Base-by-base conservation (phyloP, 1,284 basidiomycete genomes). In the Pseudozyma thailandica region DNA sequence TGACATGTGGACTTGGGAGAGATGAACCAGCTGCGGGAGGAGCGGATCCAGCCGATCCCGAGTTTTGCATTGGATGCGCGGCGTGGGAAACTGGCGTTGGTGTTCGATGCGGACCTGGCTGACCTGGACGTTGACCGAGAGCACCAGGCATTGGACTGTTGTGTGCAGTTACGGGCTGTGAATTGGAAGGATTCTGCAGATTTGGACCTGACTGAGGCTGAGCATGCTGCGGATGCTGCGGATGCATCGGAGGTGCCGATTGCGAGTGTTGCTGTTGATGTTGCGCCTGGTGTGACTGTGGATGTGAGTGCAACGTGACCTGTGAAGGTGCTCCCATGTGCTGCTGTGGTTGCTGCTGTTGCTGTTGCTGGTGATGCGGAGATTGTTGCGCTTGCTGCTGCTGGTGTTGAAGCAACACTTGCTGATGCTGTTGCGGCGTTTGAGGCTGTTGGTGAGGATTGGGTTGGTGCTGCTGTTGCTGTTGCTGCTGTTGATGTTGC, bases 281-380 rank as follows among this genome's bases (percentile, higher is more conserved):
- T 9, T 53, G 54, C 15, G 49, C 25, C 33, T 65, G 62, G 38
- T 54, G 62, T 5, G 63, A 15, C 23, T 59, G 63, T 23, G 57
- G 41, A 56, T 66, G 63, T 27, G 62, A 65, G 44, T 59, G 62
- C 21, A 59, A 42, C 13, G 57, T 59, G 56, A 59, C 62, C n/a
- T 60, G 57, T 20, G 57, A 37, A 21, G 50, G 47, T 15, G 43
- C 38, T 1, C 33, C 37, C 54, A 57, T 56, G 37, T 52, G 49
- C 13, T 54, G 56, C n/a, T 46, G 55, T 15, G 31, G 43, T 6
- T 54, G 61, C 16, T 45, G 39, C 15, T 48, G 50, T 12, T 50
- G 45, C 20, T 56, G 45, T 21, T 49, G 53, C 46, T 54, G 59
- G 16, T 45, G 41, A 9, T 44, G 47, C 27, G 43, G 47, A 10